These are phyloP conservation scores for Penicillium sp. DNA, from an alignment of 2,329 filamentous ascomycete genomes.

Conservation along the genomic window DNA sequence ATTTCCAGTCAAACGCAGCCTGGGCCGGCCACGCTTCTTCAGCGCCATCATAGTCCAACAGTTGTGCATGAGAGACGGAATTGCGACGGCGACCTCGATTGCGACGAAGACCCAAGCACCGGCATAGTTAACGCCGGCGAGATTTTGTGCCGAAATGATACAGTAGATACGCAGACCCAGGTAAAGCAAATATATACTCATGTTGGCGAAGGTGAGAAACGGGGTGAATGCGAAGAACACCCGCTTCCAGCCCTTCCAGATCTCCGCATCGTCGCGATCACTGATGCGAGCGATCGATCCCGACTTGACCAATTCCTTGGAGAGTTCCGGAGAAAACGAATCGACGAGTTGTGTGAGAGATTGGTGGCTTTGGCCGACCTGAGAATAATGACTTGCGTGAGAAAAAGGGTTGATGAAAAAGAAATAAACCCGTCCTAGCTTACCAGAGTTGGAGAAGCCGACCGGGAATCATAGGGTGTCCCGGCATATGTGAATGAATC, in stretches of 20 bases:
- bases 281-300: conserved; percentile 36
- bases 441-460: conserved; percentile 32
- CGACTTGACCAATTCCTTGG: conserved; percentile 37
- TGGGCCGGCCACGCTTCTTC: conserved; percentile 52
- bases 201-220: conserved; percentile 34
- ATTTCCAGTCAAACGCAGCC: conserved; percentile 45
- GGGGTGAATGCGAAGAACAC: conserved; percentile 33
- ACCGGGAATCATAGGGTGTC: conserved; percentile 30
- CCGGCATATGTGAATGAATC: conserved; percentile 18
- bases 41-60: conserved; percentile 56
- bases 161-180: conserved; percentile 51
- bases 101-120: conserved; percentile 57
- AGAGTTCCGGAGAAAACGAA: conserved; percentile 27
- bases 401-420: background rate
- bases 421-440: background rate
- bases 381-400: conserved; percentile 21
- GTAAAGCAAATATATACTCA: conserved; percentile 43
- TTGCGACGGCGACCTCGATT: conserved; percentile 51
- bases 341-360: conserved; percentile 34
- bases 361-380: conserved; percentile 31
- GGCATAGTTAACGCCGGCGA: conserved; percentile 40
- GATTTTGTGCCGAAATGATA: conserved; percentile 50
- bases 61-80: conserved; percentile 56
- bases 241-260: conserved; percentile 38
- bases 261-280: conserved; percentile 36